Base-by-base conservation (phyloP, 371 early-diverging fungal species). In the Mortierella sp. region DNA sequence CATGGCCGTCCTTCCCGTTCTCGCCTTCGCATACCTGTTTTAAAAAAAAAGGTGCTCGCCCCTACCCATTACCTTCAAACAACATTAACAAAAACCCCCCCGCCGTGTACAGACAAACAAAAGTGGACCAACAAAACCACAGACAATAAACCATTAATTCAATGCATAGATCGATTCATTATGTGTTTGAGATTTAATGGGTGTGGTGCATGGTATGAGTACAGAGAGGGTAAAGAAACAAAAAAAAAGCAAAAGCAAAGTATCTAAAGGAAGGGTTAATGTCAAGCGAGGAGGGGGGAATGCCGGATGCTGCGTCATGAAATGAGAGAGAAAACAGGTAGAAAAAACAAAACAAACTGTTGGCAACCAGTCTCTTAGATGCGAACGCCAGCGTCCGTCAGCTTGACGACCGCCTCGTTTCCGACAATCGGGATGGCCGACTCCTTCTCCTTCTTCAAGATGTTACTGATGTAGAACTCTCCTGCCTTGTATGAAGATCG, bases 401-500 rank as follows among this genome's bases (percentile, higher is more conserved):
- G 79, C 71, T 73, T 86, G 70, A 86, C 86, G 21, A 86, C 86
- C 11, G 87, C 87, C 13, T 87, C 80, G 59, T 82, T 82, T 51
- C 83, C 83, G n/a, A 82, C 53, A 14, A 87, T 70, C 0, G 79
- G 73, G 4, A 37, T 55, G 5, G 19, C 64, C 59, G 61, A 54
- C 50, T 78, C 90, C 76, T 89, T 90, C 75, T 91, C 88, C 79
- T 91, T 88, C 85, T 91, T 93, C 74, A 97, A 79, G 31, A 96
- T 94, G 82, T 98, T 98, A 87, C 94, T 94, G 82, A 99, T 97
- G 83, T 94, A 99, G 87, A 97, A 97, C 93, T 99, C 99, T 74
- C 98, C 99, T 24, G 99, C 99, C 91, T 98, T 98, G 90, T 99
- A 99, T 78, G 95, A 95, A 24, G 97, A 97, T 72, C 99, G 89